Conservation (phyloP, 768 basidiomycete genomes). For the Leccinum uliginosum region DNA sequence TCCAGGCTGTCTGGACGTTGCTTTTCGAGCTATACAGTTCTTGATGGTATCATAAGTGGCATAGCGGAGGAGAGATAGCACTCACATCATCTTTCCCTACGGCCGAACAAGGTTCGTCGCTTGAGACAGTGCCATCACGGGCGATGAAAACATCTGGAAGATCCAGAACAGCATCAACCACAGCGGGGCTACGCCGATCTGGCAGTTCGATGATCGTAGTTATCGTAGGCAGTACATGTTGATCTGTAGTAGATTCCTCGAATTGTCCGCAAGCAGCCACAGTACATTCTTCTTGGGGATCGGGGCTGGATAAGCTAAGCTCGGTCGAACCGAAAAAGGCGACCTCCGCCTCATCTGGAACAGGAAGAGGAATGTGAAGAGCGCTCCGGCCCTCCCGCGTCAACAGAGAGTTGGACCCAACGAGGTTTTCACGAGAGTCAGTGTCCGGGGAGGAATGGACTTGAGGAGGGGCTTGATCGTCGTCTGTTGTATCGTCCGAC, state of each 20-base stretch:
- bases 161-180: background rate
- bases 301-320: background rate
- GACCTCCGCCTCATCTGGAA: slow-evolving; percentile 13
- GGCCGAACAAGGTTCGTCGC: background rate
- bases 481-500: background rate
- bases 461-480: background rate
- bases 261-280: background rate
- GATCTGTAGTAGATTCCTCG: background rate
- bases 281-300: background rate
- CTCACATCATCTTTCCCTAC: slow-evolving; percentile 11
- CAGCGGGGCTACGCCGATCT: background rate
- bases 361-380: slow-evolving; percentile 12
- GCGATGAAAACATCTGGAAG: background rate
- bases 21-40: background rate
- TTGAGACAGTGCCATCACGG: background rate
- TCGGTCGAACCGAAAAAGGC: slow-evolving; percentile 13
- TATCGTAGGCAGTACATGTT: background rate
- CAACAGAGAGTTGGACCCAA: background rate
- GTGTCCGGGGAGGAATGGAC: background rate
- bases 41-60: background rate
- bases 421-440: background rate
- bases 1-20: slow-evolving; percentile 20
- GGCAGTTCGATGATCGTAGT: background rate
- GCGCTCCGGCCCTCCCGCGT: background rate
- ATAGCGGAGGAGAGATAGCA: background rate